phyloP scores from a whole-genome alignment of 306 rosid genomes.

The Acacia crassicarpa region DNA sequence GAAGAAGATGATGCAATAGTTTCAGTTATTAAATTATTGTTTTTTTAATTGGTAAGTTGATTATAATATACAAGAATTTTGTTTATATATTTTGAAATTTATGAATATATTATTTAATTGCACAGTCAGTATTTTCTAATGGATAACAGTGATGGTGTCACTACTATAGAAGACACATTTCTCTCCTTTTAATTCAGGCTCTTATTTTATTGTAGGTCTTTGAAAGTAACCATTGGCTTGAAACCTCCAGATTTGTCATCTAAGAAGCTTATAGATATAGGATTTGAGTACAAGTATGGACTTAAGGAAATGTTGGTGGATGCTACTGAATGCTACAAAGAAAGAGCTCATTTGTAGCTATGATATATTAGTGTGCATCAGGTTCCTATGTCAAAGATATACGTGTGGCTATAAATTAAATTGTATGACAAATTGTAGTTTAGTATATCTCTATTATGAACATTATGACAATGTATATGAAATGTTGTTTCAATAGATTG shows the following conservation, averaged over 20 bases:
- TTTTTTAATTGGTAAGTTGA: no score
- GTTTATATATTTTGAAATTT: no score
- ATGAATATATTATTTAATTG: no score
- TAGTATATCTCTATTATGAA: background rate
- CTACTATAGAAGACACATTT: no score
- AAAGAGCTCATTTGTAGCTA: background rate
- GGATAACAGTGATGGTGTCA: no score
- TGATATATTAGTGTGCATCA: background rate
- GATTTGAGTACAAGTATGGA: constrained; percentile 42
- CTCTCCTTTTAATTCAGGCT: background rate
- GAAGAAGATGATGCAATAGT: no score
- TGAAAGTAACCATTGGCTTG: constrained; percentile 13
- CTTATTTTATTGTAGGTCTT: constrained; percentile 22
- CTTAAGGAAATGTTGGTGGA: constrained; percentile 40
- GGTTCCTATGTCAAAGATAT: background rate
- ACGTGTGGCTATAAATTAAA: background rate
- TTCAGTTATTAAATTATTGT: no score
- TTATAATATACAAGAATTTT: no score
- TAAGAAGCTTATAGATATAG: constrained; percentile 47
- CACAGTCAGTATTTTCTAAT: no score
- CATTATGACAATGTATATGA: background rate
- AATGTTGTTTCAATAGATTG: no score
- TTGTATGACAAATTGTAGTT: background rate
- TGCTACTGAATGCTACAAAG: constrained; percentile 32
- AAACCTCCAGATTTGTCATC: constrained; percentile 19